Percentiles rank a stretch among this genome's conserved stretches.
These are phyloP conservation scores for Vaccinium myrtillus DNA, from an alignment of 148 eudicot species.

Conservation along the genomic window DNA sequence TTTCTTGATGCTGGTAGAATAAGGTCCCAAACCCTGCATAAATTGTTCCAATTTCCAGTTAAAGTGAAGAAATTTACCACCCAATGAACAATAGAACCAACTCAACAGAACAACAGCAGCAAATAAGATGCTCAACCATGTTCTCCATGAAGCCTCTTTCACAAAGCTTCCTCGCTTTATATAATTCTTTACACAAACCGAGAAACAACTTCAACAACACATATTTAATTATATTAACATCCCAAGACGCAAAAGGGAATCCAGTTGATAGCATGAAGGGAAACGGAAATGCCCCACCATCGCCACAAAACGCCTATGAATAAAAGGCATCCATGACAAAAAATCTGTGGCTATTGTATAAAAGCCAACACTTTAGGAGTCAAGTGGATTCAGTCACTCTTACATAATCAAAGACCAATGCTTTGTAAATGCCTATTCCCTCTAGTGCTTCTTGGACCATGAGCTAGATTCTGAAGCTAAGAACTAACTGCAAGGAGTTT, in stretches of 20 bases:
- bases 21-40: conserved; percentile 84
- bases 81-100: background rate
- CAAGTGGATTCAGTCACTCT: background rate
- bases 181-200: background rate
- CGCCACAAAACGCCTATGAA: background rate
- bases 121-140: background rate
- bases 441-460: background rate
- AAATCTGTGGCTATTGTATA: background rate
- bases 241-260: background rate
- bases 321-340: background rate
- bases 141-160: background rate
- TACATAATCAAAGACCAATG: background rate
- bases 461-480: background rate
- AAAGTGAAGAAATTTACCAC: background rate
- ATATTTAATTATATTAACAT: background rate
- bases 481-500: background rate
- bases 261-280: background rate
- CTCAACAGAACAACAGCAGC: background rate
- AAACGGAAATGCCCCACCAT: background rate
- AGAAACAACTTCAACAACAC: background rate
- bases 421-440: background rate
- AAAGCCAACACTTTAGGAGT: background rate
- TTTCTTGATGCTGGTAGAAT: conserved; percentile 66
- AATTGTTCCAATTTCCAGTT: conserved; percentile 4
- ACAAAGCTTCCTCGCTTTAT: background rate